Percentiles rank a stretch among this genome's conserved stretches.
Conservation (phyloP, 2,329 filamentous ascomycete species). For the Apiospora saccharicola region DNA sequence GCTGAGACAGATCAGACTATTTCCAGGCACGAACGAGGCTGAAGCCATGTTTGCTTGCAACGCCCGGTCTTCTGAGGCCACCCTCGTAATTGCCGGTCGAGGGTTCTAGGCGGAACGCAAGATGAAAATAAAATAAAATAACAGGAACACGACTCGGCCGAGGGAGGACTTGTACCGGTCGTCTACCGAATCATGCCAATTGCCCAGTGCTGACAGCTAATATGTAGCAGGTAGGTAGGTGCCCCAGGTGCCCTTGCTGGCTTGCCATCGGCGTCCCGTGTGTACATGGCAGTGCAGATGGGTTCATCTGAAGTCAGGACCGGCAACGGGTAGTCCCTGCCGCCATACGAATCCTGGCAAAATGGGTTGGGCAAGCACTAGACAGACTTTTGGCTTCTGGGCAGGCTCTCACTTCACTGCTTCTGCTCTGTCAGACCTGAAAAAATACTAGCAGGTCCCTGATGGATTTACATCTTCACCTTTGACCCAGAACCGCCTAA, state of each 20-base stretch:
- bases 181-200: background rate
- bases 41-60: slow-evolving; percentile 19
- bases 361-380: slow-evolving; percentile 3
- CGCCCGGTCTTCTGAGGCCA: background rate
- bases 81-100: slow-evolving; percentile 1
- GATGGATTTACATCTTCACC: background rate
- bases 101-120: background rate
- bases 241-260: background rate
- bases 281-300: background rate
- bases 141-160: background rate
- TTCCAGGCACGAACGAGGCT: slow-evolving; percentile 19
- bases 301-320: slow-evolving; percentile 16
- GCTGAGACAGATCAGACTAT: slow-evolving; percentile 1
- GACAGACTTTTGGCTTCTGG: background rate
- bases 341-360: background rate
- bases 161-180: background rate
- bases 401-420: background rate
- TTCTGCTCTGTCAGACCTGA: slow-evolving; percentile 12
- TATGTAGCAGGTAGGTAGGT: background rate
- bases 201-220: background rate
- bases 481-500: background rate
- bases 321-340: slow-evolving; percentile 16
- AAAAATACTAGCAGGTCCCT: background rate
- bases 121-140: background rate
- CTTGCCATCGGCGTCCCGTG: background rate